Evolutionary conservation across 495 filamentous ascomycete species (phyloP).

Genomic region (Pseudevernia furfuracea): DNA sequence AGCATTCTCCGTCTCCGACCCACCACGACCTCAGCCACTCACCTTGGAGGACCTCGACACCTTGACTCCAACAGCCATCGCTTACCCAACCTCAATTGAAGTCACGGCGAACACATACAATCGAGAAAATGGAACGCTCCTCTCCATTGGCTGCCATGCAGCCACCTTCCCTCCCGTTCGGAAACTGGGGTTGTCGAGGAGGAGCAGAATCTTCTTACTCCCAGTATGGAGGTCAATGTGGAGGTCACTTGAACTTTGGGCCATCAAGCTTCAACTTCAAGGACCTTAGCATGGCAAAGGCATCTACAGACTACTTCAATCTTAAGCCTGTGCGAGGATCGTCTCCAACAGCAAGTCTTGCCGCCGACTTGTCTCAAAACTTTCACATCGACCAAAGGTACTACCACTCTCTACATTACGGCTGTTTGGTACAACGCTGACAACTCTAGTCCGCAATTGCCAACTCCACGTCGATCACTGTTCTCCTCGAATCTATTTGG

Average conservation of each 20-base stretch:
- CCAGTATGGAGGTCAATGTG: slow-evolving; percentile 42
- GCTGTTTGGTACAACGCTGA: slow-evolving; percentile 22
- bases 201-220: slow-evolving; percentile 47
- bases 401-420: slow-evolving; percentile 22
- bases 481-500: slow-evolving; percentile 76
- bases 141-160: slow-evolving; percentile 94
- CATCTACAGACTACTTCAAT: slow-evolving; percentile 65
- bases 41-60: slow-evolving; percentile 1
- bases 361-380: slow-evolving; percentile 91
- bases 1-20: background rate
- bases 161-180: slow-evolving; percentile 57
- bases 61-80: slow-evolving; percentile 2
- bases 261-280: slow-evolving; percentile 64
- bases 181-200: slow-evolving; percentile 45
- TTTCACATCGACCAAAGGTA: slow-evolving; percentile 91
- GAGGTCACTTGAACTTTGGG: slow-evolving; percentile 48
- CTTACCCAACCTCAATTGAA: background rate
- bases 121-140: slow-evolving; percentile 71
- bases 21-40: background rate
- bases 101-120: slow-evolving; percentile 6
- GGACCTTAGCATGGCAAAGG: slow-evolving; percentile 62
- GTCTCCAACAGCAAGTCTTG: slow-evolving; percentile 82
- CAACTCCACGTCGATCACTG: slow-evolving; percentile 85
- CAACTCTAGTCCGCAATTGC: slow-evolving; percentile 69
- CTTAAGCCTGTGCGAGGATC: slow-evolving; percentile 69